Evolutionary conservation across 2,329 filamentous ascomycete genomes (phyloP).

Genomic region (Fusarium floridanum): DNA sequence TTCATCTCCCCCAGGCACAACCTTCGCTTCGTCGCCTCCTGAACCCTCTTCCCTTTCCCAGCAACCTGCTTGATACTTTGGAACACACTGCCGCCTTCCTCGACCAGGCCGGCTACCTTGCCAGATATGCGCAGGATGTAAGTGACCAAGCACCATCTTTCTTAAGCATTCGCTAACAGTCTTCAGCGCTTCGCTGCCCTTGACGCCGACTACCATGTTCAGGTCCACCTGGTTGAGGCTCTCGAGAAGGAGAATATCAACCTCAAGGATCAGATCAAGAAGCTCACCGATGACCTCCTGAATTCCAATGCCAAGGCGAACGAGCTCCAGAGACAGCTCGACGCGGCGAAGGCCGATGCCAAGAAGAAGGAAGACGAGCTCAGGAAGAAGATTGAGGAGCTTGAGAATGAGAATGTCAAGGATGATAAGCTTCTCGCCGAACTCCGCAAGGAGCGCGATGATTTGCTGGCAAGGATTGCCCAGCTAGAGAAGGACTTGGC

Average conservation of each 20-base stretch:
- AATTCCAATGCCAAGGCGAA: neutral
- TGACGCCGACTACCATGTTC: neutral
- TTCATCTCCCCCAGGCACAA: neutral
- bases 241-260: neutral
- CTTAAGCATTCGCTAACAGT: neutral
- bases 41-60: neutral
- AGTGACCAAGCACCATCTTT: neutral
- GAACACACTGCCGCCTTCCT: neutral
- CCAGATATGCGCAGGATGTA: neutral
- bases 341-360: neutral
- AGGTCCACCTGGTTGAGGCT: neutral
- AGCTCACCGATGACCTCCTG: neutral
- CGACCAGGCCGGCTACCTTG: conserved; percentile 3
- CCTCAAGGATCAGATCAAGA: neutral
- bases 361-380: neutral
- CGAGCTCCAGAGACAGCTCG: neutral
- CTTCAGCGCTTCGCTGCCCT: neutral
- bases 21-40: neutral
- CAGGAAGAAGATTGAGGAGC: neutral
- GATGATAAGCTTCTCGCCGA: neutral
- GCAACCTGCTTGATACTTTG: neutral
- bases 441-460: neutral
- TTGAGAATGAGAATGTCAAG: neutral
- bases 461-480: neutral
- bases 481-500: neutral